phyloP scores from a whole-genome alignment of 305 asterid genomes.

The Fraxinus baroniana region DNA sequence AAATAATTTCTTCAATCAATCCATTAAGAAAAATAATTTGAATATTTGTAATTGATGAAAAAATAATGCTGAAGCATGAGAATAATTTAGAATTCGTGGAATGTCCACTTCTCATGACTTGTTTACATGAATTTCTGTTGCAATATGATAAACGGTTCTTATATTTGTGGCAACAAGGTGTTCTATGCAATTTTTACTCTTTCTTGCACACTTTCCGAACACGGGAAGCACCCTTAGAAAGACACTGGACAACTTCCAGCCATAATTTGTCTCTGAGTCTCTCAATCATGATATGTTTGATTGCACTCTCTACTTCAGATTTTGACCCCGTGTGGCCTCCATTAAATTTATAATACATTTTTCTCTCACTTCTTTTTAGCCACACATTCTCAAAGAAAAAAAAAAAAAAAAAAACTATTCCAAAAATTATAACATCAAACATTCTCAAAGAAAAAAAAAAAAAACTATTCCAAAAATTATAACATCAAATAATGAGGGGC shows the following conservation, averaged over 20 bases:
- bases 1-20: not conserved
- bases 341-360: too few relatives aligned
- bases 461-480: too few relatives aligned
- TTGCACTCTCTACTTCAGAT: not conserved
- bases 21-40: not conserved
- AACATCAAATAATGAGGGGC: not conserved
- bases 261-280: not conserved
- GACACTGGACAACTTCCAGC: not conserved
- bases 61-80: constrained; percentile 1
- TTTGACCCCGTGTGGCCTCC: not conserved
- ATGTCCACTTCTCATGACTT: not conserved
- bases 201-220: not conserved
- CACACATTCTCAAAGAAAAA: too few relatives aligned
- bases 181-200: not conserved
- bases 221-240: not conserved
- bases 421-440: not conserved
- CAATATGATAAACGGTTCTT: not conserved
- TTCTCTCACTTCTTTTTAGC: not conserved
- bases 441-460: too few relatives aligned
- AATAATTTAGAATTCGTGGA: not conserved
- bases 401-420: too few relatives aligned
- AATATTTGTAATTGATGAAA: not conserved
- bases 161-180: not conserved
- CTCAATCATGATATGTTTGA: not conserved
- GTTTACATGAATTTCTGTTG: not conserved